phyloP scores from a whole-genome alignment of 352 stramenopile genomes.

The Pythium rishiriense region DNA sequence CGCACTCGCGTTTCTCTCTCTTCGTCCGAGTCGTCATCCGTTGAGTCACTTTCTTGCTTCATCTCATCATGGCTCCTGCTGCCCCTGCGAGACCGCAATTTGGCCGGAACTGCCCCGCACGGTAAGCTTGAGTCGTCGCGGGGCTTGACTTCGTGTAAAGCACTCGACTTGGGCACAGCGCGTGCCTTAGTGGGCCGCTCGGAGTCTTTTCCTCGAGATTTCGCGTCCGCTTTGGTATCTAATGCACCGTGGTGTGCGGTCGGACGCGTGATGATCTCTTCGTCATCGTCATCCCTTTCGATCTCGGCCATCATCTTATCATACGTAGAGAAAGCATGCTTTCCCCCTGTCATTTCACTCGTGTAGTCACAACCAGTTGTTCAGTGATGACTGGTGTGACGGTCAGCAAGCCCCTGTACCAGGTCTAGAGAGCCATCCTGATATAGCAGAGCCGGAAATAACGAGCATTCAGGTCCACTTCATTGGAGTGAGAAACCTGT shows the following conservation, averaged over 20 bases:
- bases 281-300: slow-evolving; percentile 10
- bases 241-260: background rate
- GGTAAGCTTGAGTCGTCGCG: background rate
- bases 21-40: slow-evolving; percentile 22
- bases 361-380: background rate
- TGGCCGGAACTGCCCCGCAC: slow-evolving; percentile 1
- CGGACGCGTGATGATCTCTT: background rate
- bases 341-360: slow-evolving; percentile 17
- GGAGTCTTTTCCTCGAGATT: background rate
- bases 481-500: too few relatives aligned
- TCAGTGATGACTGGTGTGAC: too few relatives aligned
- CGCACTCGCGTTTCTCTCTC: slow-evolving; percentile 20
- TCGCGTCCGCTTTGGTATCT: background rate
- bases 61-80: slow-evolving; percentile 14
- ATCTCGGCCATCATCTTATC: slow-evolving; percentile 32
- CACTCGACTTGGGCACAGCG: background rate
- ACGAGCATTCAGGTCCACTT: too few relatives aligned
- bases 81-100: slow-evolving; percentile 7
- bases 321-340: slow-evolving; percentile 15
- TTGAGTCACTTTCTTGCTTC: slow-evolving; percentile 8
- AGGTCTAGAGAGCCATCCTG: background rate
- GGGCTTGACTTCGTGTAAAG: background rate
- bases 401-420: too few relatives aligned
- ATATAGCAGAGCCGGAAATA: background rate
- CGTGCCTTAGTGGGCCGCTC: background rate